Base-by-base conservation (phyloP, 441 rosid species). In the Erodium trifolium region DNA sequence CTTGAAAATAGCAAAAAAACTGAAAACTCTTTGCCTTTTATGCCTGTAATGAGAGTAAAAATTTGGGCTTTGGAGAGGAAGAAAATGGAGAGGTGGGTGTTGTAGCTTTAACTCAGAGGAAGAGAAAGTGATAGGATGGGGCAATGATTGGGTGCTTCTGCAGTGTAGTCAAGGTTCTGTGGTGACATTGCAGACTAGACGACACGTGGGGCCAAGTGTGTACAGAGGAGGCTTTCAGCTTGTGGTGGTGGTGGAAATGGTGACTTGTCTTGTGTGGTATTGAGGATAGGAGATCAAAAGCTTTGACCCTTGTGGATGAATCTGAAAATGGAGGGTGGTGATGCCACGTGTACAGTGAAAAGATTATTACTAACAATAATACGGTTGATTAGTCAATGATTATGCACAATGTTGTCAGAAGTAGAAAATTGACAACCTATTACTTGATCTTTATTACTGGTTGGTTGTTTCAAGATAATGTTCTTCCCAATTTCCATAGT, bases 181-280 rank as follows among this genome's bases (percentile, higher is more conserved):
- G 23, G 34, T 18, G 35, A 12, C 12, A 27, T 2, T 45, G 51
- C 51, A 10, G 51, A 45, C 1, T 45, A 10, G n/a, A 10, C 13
- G 34, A 70, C 76, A 43, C 74, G 78, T 78, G 84, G 51, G 51
- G n/a, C 51, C 51, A 45, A 45, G n/a, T 45, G 51, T 45, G 51
- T 7, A 12, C n/a, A 45, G 51, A 45, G 51, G 51, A 45, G 51
- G n/a, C 51, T 45, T 45, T 11, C 1, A 45, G 51, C 51, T 45
- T 45, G 51, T 11, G 51, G 51, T 11, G 51, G n/a, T 11, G 51
- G 51, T 45, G 51, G 51, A 10, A 45, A 45, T 45, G 51, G 51
- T 45, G 51, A 12, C 51, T 45, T 11, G 51, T 10, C 4, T 45
- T 5, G 17, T 0, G 71, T 31, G 68, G 80, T 66, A 27, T 37